Conservation (phyloP, 2,329 filamentous ascomycete genomes). For the Furcasterigmium sp. region DNA sequence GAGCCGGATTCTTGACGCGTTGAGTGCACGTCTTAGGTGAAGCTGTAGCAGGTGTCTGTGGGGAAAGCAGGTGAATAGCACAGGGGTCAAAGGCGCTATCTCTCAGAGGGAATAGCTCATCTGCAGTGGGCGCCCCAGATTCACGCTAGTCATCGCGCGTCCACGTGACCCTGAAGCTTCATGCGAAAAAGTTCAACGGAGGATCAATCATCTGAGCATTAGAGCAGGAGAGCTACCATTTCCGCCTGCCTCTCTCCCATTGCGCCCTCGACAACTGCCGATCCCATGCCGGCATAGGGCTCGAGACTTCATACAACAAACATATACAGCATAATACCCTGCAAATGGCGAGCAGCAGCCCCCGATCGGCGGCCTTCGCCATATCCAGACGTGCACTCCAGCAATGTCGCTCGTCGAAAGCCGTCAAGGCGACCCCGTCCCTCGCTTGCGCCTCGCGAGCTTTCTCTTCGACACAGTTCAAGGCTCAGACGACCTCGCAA, state of each 20-base stretch:
- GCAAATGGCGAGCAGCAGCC: conserved; percentile 10
- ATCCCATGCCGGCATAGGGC: neutral
- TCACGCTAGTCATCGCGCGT: conserved; percentile 4
- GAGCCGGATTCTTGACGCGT: neutral
- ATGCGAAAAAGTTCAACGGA: conserved; percentile 1
- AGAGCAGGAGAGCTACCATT: neutral
- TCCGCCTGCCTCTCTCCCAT: neutral
- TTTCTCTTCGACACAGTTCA: conserved; percentile 7
- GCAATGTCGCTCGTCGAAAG: conserved; percentile 8
- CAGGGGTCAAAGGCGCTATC: too few relatives aligned
- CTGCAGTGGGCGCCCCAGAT: neutral
- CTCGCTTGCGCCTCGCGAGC: conserved; percentile 7
- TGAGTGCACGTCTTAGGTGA: neutral
- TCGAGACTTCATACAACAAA: neutral
- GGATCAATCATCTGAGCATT: neutral
- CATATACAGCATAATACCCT: neutral
- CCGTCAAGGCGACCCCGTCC: conserved; percentile 5
- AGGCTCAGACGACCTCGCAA: neutral
- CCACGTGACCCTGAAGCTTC: conserved; percentile 2
- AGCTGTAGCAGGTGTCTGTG: neutral
- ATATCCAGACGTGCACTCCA: conserved; percentile 10
- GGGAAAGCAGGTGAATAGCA: neutral
- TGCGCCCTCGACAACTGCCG: neutral
- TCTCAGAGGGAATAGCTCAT: neutral
- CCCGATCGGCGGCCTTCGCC: conserved; percentile 10